Conservation (phyloP, 495 filamentous ascomycete species). For the Amphirosellinia nigrospora region DNA sequence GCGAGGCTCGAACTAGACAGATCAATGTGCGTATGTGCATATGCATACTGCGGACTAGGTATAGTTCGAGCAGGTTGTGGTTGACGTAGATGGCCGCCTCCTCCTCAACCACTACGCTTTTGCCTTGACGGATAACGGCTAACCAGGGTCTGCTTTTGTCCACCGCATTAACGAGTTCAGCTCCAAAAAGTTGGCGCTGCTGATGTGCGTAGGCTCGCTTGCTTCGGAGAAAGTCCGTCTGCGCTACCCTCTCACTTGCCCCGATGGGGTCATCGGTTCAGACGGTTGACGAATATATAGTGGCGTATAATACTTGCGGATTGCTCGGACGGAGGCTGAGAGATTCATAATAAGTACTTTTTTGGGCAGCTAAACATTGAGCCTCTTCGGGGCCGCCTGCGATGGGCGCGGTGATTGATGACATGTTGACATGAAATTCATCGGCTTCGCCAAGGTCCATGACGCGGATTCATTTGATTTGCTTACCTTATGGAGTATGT, state of each 20-base stretch:
- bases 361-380: neutral
- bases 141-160: neutral
- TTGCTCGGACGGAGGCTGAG: conserved; percentile 24
- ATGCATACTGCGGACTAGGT: conserved; percentile 11
- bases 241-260: neutral
- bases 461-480: conserved; percentile 4
- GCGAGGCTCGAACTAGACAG: conserved; percentile 1
- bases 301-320: conserved; percentile 15
- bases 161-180: conserved; percentile 15
- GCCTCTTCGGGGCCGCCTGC: neutral
- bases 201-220: neutral
- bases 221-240: neutral
- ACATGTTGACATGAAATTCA: conserved; percentile 5
- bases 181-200: neutral
- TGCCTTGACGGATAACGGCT: neutral
- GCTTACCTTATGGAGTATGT: neutral
- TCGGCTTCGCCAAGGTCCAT: conserved; percentile 16
- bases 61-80: conserved; percentile 2
- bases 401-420: conserved; percentile 3
- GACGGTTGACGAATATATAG: conserved; percentile 14
- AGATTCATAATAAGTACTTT: neutral
- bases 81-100: neutral
- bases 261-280: conserved; percentile 1
- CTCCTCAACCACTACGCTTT: neutral
- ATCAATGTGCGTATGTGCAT: conserved; percentile 21